These are phyloP conservation scores for Aspergillus ibericus DNA, from an alignment of 2,329 filamentous ascomycete genomes.

Conservation along the genomic window DNA sequence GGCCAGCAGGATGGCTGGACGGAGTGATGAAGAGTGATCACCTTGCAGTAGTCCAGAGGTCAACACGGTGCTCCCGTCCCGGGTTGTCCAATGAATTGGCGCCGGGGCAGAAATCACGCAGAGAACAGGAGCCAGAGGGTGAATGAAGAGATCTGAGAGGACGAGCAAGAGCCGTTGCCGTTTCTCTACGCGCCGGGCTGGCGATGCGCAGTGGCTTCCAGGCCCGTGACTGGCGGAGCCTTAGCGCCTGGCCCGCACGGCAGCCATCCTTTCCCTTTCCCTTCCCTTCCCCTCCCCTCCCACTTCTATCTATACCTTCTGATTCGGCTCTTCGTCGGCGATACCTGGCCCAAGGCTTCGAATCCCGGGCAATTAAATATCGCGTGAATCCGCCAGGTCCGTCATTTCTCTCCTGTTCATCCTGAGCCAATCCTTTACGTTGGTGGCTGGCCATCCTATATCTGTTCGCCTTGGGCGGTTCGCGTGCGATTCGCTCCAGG, in stretches of 20 bases:
- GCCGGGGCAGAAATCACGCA: neutral
- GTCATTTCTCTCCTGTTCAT: neutral
- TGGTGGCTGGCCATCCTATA: slow-evolving; percentile 5
- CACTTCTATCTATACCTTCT: neutral
- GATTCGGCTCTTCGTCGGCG: neutral
- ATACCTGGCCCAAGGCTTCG: neutral
- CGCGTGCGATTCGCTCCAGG: neutral
- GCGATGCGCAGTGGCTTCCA: neutral
- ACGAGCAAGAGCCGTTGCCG: slow-evolving; percentile 1
- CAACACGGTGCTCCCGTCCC: slow-evolving; percentile 4
- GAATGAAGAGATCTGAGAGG: slow-evolving; percentile 4
- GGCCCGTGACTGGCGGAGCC: slow-evolving; percentile 8
- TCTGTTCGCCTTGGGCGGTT: neutral
- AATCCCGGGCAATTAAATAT: slow-evolving; percentile 8
- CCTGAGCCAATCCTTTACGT: neutral
- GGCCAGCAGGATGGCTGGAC: slow-evolving; percentile 4
- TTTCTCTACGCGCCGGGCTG: slow-evolving; percentile 14
- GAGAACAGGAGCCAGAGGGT: neutral
- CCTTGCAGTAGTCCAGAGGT: slow-evolving; percentile 18
- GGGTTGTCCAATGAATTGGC: slow-evolving; percentile 5
- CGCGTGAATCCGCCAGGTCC: neutral
- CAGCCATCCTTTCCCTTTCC: neutral
- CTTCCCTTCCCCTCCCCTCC: slow-evolving; percentile 2
- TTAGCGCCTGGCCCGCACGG: slow-evolving; percentile 4
- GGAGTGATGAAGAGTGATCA: slow-evolving; percentile 20